A percentile compares a stretch with the other conserved stretches of the same genome.
Conservation (phyloP, 2,329 filamentous ascomycete species). For the Penicillium sp. region DNA sequence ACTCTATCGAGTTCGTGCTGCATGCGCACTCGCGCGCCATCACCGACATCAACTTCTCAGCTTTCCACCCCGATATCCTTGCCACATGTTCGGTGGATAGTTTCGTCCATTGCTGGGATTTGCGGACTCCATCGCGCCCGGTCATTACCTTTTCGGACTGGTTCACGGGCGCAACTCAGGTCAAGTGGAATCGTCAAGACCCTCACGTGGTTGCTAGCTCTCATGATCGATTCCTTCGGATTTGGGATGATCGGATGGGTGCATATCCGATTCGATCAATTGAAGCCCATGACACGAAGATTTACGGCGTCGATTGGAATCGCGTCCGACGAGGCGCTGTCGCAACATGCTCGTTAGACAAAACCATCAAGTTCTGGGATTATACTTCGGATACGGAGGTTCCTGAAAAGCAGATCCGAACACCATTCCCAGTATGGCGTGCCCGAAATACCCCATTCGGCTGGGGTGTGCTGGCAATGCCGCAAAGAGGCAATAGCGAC, state of each 20-base stretch:
- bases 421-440: conserved; percentile 83
- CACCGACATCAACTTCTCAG: conserved; percentile 93
- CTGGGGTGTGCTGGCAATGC: conserved; percentile 80
- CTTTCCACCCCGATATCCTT: conserved; percentile 81
- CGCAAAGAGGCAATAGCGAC: conserved; percentile 78
- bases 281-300: conserved; percentile 82
- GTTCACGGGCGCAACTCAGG: conserved; percentile 88
- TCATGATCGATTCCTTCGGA: conserved; percentile 78
- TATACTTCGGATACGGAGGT: conserved; percentile 58
- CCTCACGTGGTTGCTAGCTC: conserved; percentile 83
- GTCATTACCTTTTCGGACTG: conserved; percentile 82
- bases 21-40: conserved; percentile 83
- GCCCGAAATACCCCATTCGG: conserved; percentile 89
- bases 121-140: conserved; percentile 66
- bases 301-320: conserved; percentile 95
- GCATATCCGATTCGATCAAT: conserved; percentile 76
- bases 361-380: conserved; percentile 91
- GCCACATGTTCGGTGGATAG: conserved; percentile 90
- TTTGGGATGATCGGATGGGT: conserved; percentile 83
- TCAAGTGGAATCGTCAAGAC: conserved; percentile 88
- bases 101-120: conserved; percentile 87
- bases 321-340: conserved; percentile 65
- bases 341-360: conserved; percentile 84
- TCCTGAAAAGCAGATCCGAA: conserved; percentile 71
- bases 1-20: conserved; percentile 81